Evolutionary conservation across 2,329 filamentous ascomycete species (phyloP).

Genomic region (Pestalotiopsis sp.): DNA sequence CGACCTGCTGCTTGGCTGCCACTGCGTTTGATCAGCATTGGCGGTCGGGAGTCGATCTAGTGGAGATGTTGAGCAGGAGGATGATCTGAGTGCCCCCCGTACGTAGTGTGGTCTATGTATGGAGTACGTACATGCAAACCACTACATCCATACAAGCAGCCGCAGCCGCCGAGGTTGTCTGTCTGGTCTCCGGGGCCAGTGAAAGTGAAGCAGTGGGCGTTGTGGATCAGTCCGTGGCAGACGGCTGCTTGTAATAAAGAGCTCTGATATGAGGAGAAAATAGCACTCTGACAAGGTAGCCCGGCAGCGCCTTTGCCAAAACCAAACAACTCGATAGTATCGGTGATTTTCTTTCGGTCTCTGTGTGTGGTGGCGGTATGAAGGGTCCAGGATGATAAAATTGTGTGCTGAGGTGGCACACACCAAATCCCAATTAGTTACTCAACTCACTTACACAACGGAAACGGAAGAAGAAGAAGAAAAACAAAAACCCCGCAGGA

Average conservation of each 20-base stretch:
- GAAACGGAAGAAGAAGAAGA: background rate
- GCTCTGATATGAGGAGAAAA: background rate
- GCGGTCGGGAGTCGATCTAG: conserved; percentile 3
- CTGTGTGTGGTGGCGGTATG: background rate
- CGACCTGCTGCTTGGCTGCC: conserved; percentile 3
- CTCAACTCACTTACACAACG: background rate
- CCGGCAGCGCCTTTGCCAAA: background rate
- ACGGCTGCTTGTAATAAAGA: conserved; percentile 1
- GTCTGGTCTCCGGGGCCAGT: background rate
- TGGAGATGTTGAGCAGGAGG: background rate
- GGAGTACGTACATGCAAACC: no score
- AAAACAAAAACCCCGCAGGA: conserved; percentile 3
- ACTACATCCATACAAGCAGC: background rate
- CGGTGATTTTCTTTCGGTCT: background rate
- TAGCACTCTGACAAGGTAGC: background rate
- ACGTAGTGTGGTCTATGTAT: background rate
- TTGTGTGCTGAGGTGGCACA: background rate
- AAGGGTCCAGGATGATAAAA: background rate
- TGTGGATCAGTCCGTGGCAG: background rate
- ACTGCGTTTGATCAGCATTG: conserved; percentile 14
- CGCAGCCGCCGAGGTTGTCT: background rate
- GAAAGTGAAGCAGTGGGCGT: background rate
- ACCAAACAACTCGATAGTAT: background rate
- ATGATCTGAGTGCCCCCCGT: background rate
- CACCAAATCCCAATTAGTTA: background rate